Percentiles rank a stretch among this genome's conserved stretches.
Evolutionary conservation across 1,139 yeast genomes (phyloP).

Genomic region (Spathaspora sp.): DNA sequence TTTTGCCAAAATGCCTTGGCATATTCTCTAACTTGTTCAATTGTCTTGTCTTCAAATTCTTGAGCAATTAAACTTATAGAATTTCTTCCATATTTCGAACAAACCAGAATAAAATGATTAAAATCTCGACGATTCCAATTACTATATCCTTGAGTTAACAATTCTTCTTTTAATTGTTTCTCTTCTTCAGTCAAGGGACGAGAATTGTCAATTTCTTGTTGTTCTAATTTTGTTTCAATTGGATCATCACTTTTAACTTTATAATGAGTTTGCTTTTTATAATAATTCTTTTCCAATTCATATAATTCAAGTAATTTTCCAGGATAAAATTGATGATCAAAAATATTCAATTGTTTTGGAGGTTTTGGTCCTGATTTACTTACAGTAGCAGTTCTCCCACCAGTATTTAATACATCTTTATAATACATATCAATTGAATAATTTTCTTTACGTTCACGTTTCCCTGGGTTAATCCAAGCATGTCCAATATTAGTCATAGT

Average conservation of each 20-base stretch:
- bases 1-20: conserved; percentile 67
- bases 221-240: conserved; percentile 56
- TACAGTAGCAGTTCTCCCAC: conserved; percentile 46
- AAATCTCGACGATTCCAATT: conserved; percentile 77
- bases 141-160: conserved; percentile 57
- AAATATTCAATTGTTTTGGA: conserved; percentile 66
- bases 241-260: conserved; percentile 46
- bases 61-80: conserved; percentile 57
- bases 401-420: conserved; percentile 72
- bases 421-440: conserved; percentile 78
- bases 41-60: conserved; percentile 64
- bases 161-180: conserved; percentile 52
- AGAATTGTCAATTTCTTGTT: conserved; percentile 61
- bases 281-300: conserved; percentile 65
- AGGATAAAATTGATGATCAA: conserved; percentile 75
- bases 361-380: conserved; percentile 53
- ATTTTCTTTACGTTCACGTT: conserved; percentile 76
- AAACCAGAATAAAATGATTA: conserved; percentile 59
- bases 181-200: conserved; percentile 71
- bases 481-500: conserved; percentile 43
- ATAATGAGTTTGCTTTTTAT: conserved; percentile 50
- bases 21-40: conserved; percentile 68
- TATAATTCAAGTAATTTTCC: conserved; percentile 58
- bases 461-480: conserved; percentile 73
- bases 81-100: conserved; percentile 69